Evolutionary conservation across 2,329 filamentous ascomycete species (phyloP).

Genomic region (Trichoderma lentiforme): DNA sequence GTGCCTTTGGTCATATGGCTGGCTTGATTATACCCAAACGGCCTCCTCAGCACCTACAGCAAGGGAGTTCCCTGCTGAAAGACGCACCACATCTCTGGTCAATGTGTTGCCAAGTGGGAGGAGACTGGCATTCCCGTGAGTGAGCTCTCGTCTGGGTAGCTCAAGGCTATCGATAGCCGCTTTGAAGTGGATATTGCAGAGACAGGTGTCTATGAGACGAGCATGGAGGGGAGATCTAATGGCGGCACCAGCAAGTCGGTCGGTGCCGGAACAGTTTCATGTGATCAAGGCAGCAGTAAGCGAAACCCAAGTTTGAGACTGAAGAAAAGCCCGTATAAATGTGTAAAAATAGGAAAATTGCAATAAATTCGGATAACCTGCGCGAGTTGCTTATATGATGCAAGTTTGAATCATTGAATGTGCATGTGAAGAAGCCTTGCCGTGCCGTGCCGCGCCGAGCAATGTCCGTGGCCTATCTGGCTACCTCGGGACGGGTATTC

Average conservation of each 20-base stretch:
- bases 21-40: background rate
- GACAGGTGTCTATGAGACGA: conserved; percentile 76
- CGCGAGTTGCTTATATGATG: too few relatives aligned
- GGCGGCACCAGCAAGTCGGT: conserved; percentile 66
- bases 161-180: conserved; percentile 61
- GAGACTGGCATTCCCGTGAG: conserved; percentile 63
- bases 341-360: background rate
- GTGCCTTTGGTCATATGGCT: background rate
- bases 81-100: conserved; percentile 74
- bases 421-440: background rate
- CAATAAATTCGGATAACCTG: background rate
- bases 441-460: background rate
- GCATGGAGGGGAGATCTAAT: conserved; percentile 73
- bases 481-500: background rate
- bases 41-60: background rate
- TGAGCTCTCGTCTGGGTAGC: conserved; percentile 61
- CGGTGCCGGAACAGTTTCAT: conserved; percentile 62
- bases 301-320: background rate
- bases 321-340: background rate
- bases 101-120: conserved; percentile 43
- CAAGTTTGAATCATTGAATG: background rate
- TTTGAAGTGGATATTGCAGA: conserved; percentile 69
- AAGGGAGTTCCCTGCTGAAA: conserved; percentile 71
- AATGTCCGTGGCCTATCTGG: background rate
- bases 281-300: conserved; percentile 35